These are phyloP conservation scores for Paramecium octaurelia DNA, from an alignment of 73 alveolate genomes.

Conservation along the genomic window DNA sequence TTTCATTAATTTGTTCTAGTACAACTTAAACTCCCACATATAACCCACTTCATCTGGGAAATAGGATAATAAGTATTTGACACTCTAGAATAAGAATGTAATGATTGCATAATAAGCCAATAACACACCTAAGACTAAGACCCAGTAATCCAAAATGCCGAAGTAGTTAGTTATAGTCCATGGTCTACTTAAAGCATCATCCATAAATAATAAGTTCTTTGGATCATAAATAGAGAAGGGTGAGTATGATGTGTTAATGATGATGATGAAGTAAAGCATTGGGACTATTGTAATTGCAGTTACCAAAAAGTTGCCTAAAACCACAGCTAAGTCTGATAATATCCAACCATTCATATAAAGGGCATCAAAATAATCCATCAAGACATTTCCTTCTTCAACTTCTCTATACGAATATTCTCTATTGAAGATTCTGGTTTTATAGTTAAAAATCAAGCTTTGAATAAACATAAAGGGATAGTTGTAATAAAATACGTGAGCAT, in stretches of 20 bases:
- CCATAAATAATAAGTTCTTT: not conserved
- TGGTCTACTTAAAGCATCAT: conserved; percentile 9
- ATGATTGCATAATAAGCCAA: not conserved
- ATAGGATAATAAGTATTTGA: not conserved
- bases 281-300: conserved; percentile 5
- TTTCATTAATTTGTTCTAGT: not conserved
- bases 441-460: not conserved
- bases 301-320: not conserved
- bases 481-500: not conserved
- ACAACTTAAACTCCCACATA: conserved; percentile 4
- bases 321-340: not conserved
- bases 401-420: conserved; percentile 16
- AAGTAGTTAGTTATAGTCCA: not conserved
- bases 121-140: not conserved
- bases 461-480: not conserved
- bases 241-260: not conserved
- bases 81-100: not conserved
- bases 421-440: not conserved
- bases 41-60: conserved; percentile 31
- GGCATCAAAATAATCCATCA: conserved; percentile 37
- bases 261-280: not conserved
- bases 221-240: conserved; percentile 39
- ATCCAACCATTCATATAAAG: conserved; percentile 33
- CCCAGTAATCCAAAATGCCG: not conserved
- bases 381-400: not conserved